Evolutionary conservation across 129 eudicot genomes (phyloP), one percentile per base, ranked within the genome.

Genomic region (Solidago caesia): DNA sequence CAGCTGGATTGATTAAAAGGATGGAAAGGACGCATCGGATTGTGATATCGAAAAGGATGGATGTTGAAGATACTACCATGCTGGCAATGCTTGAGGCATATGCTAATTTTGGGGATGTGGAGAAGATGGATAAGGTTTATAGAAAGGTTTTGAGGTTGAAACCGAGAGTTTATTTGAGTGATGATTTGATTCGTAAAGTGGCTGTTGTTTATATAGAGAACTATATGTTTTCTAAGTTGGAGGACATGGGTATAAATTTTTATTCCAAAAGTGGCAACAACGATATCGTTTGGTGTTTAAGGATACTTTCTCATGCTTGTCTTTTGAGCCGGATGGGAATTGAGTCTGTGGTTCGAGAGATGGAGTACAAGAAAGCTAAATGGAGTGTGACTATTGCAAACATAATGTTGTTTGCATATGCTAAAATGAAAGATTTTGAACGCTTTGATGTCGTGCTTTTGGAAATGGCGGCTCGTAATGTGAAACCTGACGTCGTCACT

Each of bases 401-500:
- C 73, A 86, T 71, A 47, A 64, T 86, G 78, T 64, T 80, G 42
- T 71, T 73, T 42, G 81, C 87, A 49, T 82, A 59, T 51, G 77
- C 68, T 43, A 86, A 82, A 68, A 80, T 84, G 82, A 73, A 68
- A 46, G 80, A 80, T 62, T 67, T 67, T 6, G 76, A 26, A 27
- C 45, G 48, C 1, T 60, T 84, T 53, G 62, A 80, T 16, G 45
- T 73, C 51, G 60, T 80, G 44, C 60, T 80, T 1, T 46, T 77
- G n/a, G 74, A 84, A 72, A 74, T 84, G 74, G 79, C 58, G 53
- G 74, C 47, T 80, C 49, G 75, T 44, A 56, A 60, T 69, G 85
- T 86, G 84, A 77, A 79, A 72, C 85, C 87, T 2, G 89, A 86
- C 64, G 64, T 86, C 53, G 85, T 86, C 49, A 86, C 89, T 13